Evolutionary conservation across 2,329 filamentous ascomycete species (phyloP).

Genomic region (Paecilomyces formosus): DNA sequence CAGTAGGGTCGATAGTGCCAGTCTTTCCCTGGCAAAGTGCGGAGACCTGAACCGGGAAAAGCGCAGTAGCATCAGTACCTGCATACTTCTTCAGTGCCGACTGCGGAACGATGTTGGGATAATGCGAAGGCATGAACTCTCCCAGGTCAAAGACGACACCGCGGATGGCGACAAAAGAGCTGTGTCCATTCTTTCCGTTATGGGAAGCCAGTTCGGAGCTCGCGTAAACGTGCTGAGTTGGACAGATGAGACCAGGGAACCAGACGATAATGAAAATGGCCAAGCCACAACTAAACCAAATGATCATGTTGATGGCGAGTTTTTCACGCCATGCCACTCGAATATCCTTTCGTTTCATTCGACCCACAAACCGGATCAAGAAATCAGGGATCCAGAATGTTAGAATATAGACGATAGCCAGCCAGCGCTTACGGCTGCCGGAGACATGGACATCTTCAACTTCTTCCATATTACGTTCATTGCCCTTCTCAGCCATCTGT

Average conservation of each 20-base stretch:
- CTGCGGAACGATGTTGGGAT: slow-evolving; percentile 58
- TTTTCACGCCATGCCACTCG: slow-evolving; percentile 95
- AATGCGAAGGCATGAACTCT: slow-evolving; percentile 67
- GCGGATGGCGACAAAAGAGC: slow-evolving; percentile 72
- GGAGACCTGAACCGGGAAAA: slow-evolving; percentile 93
- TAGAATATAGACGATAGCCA: slow-evolving; percentile 72
- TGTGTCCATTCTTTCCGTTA: slow-evolving; percentile 60
- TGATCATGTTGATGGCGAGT: slow-evolving; percentile 93
- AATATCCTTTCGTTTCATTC: slow-evolving; percentile 88
- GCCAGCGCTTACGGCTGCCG: slow-evolving; percentile 79
- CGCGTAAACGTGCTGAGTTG: slow-evolving; percentile 82
- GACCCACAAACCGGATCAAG: slow-evolving; percentile 64
- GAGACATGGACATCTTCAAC: slow-evolving; percentile 78
- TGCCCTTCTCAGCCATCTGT: slow-evolving; percentile 91
- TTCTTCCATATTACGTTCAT: slow-evolving; percentile 81
- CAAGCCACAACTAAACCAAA: slow-evolving; percentile 76
- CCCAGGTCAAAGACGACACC: slow-evolving; percentile 82
- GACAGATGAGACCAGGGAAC: slow-evolving; percentile 84
- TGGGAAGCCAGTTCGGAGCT: slow-evolving; percentile 64
- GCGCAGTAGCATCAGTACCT: slow-evolving; percentile 73
- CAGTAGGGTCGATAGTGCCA: slow-evolving; percentile 57
- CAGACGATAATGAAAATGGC: slow-evolving; percentile 84
- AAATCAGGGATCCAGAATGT: slow-evolving; percentile 89
- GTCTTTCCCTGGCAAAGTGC: slow-evolving; percentile 76
- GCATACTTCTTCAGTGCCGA: slow-evolving; percentile 70